Conservation (phyloP, 352 stramenopile species). For the Phytopythium boreale region DNA sequence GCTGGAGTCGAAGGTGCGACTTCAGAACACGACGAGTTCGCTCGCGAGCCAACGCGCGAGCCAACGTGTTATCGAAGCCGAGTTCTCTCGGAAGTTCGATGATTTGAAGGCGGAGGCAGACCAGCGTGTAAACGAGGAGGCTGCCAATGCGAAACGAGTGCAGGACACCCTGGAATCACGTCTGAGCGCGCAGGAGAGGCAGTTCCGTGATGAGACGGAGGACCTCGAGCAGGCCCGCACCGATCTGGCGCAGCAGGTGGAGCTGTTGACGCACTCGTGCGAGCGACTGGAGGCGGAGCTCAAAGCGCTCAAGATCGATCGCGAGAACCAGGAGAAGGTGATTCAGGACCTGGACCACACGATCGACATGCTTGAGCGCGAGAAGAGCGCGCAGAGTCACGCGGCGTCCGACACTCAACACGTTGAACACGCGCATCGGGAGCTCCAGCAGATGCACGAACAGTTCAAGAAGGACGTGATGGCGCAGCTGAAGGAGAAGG, state of each 20-base stretch:
- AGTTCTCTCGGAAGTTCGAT: slow-evolving; percentile 41
- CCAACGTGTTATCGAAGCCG: slow-evolving; percentile 23
- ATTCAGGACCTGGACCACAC: slow-evolving; percentile 36
- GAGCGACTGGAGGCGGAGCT: slow-evolving; percentile 33
- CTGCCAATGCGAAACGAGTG: slow-evolving; percentile 40
- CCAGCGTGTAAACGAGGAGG: slow-evolving; percentile 36
- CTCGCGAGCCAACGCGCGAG: slow-evolving; percentile 14
- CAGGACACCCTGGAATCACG: slow-evolving; percentile 32
- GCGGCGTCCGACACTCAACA: slow-evolving; percentile 14
- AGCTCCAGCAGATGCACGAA: slow-evolving; percentile 33
- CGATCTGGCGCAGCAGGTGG: slow-evolving; percentile 23
- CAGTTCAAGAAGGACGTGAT: slow-evolving; percentile 32
- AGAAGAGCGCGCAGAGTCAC: slow-evolving; percentile 15
- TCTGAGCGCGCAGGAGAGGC: slow-evolving; percentile 19
- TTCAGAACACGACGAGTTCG: slow-evolving; percentile 12
- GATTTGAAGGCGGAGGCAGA: slow-evolving; percentile 33
- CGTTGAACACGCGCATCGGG: slow-evolving; percentile 22
- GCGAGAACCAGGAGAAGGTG: slow-evolving; percentile 40
- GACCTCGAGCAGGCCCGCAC: slow-evolving; percentile 27
- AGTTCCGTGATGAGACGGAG: slow-evolving; percentile 13
- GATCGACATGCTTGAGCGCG: slow-evolving; percentile 29
- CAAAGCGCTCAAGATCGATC: slow-evolving; percentile 36
- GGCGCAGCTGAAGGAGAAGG: slow-evolving; percentile 29
- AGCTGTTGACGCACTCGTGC: slow-evolving; percentile 17
- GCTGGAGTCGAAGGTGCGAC: slow-evolving; percentile 23